A percentile compares a stretch with the other conserved stretches of the same genome.
phyloP scores from a whole-genome alignment of 257 asterid genomes.

The Scutellaria galericulata region DNA sequence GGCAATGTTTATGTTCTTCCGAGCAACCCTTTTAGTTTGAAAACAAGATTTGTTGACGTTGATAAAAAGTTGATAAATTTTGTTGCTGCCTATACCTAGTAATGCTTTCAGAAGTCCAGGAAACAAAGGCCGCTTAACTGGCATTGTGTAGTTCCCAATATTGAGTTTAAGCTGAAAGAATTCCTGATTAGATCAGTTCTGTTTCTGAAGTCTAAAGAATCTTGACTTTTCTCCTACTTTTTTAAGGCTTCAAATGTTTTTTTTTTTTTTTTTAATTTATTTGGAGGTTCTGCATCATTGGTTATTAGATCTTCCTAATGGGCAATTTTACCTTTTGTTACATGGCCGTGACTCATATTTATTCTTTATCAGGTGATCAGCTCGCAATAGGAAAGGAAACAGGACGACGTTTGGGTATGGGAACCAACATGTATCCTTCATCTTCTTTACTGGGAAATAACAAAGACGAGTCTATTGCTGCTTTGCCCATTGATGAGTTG shows the following conservation, averaged over 20 bases:
- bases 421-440: constrained; percentile 71
- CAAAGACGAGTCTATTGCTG: constrained; percentile 62
- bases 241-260: neutral
- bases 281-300: constrained; percentile 15
- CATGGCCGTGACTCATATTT: constrained; percentile 17
- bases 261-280: neutral
- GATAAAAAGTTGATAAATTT: neutral
- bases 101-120: neutral
- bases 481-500: constrained; percentile 62
- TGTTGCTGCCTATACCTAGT: neutral
- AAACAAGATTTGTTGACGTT: neutral
- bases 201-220: neutral
- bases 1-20: neutral
- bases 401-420: constrained; percentile 70
- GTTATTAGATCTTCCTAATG: constrained; percentile 6
- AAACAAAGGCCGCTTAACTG: neutral
- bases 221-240: neutral
- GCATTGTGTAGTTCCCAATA: neutral
- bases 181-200: constrained; percentile 5
- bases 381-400: constrained; percentile 72
- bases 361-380: constrained; percentile 55
- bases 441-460: constrained; percentile 60
- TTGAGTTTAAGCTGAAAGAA: constrained; percentile 1
- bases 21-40: neutral
- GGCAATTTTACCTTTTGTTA: neutral